Conservation (phyloP, 2,329 filamentous ascomycete genomes). For the Clonostachys byssicola region DNA sequence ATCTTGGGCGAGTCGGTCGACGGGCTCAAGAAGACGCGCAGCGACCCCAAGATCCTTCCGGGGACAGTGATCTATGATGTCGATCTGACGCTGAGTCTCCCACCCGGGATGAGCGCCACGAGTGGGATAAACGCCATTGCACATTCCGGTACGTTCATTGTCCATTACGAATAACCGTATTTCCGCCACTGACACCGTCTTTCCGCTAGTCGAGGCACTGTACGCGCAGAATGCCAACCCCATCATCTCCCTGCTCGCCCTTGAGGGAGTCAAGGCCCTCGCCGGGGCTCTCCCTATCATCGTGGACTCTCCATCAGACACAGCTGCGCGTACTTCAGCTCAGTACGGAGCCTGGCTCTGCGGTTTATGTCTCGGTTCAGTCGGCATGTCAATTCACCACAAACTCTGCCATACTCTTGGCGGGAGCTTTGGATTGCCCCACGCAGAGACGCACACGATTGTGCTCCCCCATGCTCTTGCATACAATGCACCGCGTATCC, state of each 20-base stretch:
- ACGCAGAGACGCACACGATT: conserved; percentile 62
- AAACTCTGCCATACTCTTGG: conserved; percentile 64
- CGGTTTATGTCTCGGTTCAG: conserved; percentile 53
- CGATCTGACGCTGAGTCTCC: conserved; percentile 55
- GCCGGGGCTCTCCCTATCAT: conserved; percentile 49
- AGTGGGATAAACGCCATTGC: conserved; percentile 65
- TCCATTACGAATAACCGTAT: no score
- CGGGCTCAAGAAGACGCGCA: conserved; percentile 52
- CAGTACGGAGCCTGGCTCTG: conserved; percentile 64
- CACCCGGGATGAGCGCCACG: conserved; percentile 44
- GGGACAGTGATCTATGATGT: conserved; percentile 62
- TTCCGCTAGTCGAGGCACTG: conserved; percentile 50
- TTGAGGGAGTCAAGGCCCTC: conserved; percentile 51
- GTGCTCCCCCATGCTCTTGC: conserved; percentile 59
- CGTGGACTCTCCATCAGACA: conserved; percentile 34
- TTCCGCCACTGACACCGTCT: no score
- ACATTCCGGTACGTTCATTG: no score
- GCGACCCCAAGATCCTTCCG: conserved; percentile 55
- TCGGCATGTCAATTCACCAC: conserved; percentile 62
- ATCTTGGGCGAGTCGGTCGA: conserved; percentile 53
- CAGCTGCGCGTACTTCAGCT: conserved; percentile 35
- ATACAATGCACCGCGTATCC: conserved; percentile 54
- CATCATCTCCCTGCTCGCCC: conserved; percentile 51
- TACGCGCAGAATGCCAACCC: conserved; percentile 60
- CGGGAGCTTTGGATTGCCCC: conserved; percentile 58